Base-by-base conservation (phyloP, 169 alveolate species). In the Plasmodium relictum region DNA sequence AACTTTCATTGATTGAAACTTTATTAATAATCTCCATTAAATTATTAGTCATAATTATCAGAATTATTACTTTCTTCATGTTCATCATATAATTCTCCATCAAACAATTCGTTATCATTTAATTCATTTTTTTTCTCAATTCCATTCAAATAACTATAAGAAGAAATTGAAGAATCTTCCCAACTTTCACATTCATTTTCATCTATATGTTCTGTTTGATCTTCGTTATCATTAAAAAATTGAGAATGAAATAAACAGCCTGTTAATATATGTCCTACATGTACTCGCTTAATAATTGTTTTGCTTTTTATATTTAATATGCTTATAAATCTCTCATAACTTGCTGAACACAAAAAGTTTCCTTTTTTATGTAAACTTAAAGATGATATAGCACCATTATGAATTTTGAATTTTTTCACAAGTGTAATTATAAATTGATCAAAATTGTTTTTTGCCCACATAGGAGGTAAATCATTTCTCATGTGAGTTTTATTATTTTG, bases 281-380 rank as follows among this genome's bases (percentile, higher is more conserved):
- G 88, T 73, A 70, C 26, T 20, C 88, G 66, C 44, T 70, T 74
- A 48, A 68, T 42, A 54, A 70, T 66, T 37, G 72, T 73, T 58
- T 18, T 45, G 24, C 16, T 70, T 74, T 78, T 10, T 9, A 41
- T 50, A 66, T 88, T 72, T 24, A 76, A 48, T 80, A 88, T 74
- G 26, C 65, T 91, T 92, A 94, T 56, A 73, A 66, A 66, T 73
- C 89, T 59, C 52, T 83, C 54, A 87, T 87, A 50, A 88, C 93
- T 69, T 54, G 88, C 88, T 74, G 95, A 44, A 88, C 89, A 65
- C 45, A 88, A 69, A 31, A 85, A 74, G 14, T 87, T 94, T 5
- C 95, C 74, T 16, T 92, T 93, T 22, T 71, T 80, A n/a, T 92
- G 88, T 24, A 93, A 70, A 66, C 92, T 83, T 31, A 92, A 62